Conservation (phyloP, 2,329 filamentous ascomycete genomes). For the Teratosphaeriaceae sp. region DNA sequence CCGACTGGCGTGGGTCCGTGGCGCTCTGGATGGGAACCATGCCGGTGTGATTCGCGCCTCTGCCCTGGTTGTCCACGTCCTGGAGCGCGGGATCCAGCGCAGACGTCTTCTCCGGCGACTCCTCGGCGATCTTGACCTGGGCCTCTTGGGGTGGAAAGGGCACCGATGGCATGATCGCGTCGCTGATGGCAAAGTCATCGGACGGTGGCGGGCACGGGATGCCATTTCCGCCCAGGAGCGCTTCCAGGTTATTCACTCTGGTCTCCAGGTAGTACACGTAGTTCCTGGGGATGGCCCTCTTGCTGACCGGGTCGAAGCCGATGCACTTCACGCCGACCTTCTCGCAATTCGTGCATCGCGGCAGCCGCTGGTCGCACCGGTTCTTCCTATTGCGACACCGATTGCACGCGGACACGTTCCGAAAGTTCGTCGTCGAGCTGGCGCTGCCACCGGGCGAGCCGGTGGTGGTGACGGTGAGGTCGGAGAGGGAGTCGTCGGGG, state of each 20-base stretch:
- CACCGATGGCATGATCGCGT: conserved; percentile 30
- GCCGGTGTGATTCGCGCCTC: conserved; percentile 61
- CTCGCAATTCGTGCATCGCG: conserved; percentile 84
- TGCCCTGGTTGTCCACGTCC: conserved; percentile 54
- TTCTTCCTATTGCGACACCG: conserved; percentile 89
- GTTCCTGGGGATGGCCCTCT: conserved; percentile 79
- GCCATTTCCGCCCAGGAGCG: conserved; percentile 60
- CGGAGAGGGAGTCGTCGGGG: background rate
- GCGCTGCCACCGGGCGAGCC: background rate
- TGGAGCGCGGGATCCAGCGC: conserved; percentile 22
- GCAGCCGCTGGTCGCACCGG: conserved; percentile 86
- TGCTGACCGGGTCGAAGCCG: conserved; percentile 93
- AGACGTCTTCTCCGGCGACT: conserved; percentile 15
- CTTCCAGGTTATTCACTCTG: conserved; percentile 75
- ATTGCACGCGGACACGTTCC: conserved; percentile 80
- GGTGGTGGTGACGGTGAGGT: background rate
- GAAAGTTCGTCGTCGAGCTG: conserved; percentile 56
- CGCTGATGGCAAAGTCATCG: conserved; percentile 50
- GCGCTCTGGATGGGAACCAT: conserved; percentile 73
- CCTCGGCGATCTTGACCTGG: conserved; percentile 2
- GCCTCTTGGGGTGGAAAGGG: conserved; percentile 25
- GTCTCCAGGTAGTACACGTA: conserved; percentile 96
- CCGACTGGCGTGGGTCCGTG: conserved; percentile 73
- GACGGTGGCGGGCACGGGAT: conserved; percentile 66
- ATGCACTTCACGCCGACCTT: conserved; percentile 90